phyloP scores from a whole-genome alignment of 345 rosid species.

The Rhizophora apiculata region DNA sequence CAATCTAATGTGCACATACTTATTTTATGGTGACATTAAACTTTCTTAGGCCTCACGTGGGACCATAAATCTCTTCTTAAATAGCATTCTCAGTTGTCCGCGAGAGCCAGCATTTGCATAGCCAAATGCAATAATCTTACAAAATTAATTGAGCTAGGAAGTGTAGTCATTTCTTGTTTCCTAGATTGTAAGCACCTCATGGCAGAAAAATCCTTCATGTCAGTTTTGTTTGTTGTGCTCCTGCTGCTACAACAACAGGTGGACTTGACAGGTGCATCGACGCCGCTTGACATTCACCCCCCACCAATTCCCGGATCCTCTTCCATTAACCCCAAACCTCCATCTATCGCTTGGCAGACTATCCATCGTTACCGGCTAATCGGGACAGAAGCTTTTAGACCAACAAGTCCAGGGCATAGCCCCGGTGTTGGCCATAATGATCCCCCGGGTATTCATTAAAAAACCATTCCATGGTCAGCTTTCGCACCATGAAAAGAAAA shows the following conservation, averaged over 20 bases:
- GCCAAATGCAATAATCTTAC: background rate
- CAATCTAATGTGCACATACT: slow-evolving; percentile 25
- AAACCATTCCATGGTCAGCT: too few relatives aligned
- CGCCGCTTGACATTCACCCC: slow-evolving; percentile 20
- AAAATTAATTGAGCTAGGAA: background rate
- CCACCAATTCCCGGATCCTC: slow-evolving; percentile 9
- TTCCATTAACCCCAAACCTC: slow-evolving; percentile 10
- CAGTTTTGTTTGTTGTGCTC: slow-evolving; percentile 14
- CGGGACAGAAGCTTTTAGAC: slow-evolving; percentile 33
- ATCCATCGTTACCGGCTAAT: slow-evolving; percentile 29
- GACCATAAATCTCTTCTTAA: slow-evolving; percentile 25
- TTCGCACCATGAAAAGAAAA: too few relatives aligned
- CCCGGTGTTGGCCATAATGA: slow-evolving; percentile 43
- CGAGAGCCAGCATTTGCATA: background rate
- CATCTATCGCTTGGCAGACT: slow-evolving; percentile 3
- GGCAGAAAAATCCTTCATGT: slow-evolving; percentile 18
- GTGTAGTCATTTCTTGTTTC: background rate
- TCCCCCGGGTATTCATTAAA: slow-evolving; percentile 30
- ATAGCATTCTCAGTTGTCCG: slow-evolving; percentile 11
- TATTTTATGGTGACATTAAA: slow-evolving; percentile 19
- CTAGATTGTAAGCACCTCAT: slow-evolving; percentile 7
- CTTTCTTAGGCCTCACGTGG: slow-evolving; percentile 14
- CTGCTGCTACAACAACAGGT: slow-evolving; percentile 24
- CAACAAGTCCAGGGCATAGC: slow-evolving; percentile 50
- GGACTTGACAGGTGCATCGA: slow-evolving; percentile 19